These are phyloP conservation scores for Lactifluus echinatus DNA, from an alignment of 768 basidiomycete genomes.

Conservation along the genomic window DNA sequence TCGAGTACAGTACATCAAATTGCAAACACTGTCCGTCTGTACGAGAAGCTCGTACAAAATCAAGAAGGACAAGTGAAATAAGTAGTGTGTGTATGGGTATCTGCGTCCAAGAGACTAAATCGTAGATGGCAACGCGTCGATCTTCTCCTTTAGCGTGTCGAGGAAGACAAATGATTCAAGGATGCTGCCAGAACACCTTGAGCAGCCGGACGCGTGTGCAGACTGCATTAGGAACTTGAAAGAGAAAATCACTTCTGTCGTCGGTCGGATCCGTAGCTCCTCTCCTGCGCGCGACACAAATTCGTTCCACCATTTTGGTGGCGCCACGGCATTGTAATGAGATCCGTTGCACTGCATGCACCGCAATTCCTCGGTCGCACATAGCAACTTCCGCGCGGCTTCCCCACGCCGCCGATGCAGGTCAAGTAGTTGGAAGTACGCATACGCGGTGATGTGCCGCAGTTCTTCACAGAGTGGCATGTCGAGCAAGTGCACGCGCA, in stretches of 20 bases:
- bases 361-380: conserved; percentile 40
- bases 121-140: conserved; percentile 44
- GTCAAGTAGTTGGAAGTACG: conserved; percentile 55
- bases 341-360: conserved; percentile 63
- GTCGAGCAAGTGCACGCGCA: conserved; percentile 44
- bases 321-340: conserved; percentile 35
- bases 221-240: conserved; percentile 49
- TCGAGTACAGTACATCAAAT: not conserved
- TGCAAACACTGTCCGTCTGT: not conserved
- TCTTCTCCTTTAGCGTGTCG: conserved; percentile 42
- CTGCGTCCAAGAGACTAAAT: conserved; percentile 25
- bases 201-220: conserved; percentile 44
- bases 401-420: conserved; percentile 48
- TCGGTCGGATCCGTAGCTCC: conserved; percentile 49
- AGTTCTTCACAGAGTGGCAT: conserved; percentile 54
- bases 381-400: conserved; percentile 41
- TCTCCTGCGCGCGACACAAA: conserved; percentile 48
- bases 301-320: conserved; percentile 63
- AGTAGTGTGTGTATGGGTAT: not conserved
- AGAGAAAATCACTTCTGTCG: conserved; percentile 51
- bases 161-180: conserved; percentile 53
- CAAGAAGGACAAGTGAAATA: not conserved
- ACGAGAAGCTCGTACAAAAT: not conserved
- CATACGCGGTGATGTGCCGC: conserved; percentile 56
- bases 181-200: conserved; percentile 59